These are phyloP conservation scores for Tylopilus subfusipes DNA, from an alignment of 768 basidiomycete genomes.

Conservation along the genomic window DNA sequence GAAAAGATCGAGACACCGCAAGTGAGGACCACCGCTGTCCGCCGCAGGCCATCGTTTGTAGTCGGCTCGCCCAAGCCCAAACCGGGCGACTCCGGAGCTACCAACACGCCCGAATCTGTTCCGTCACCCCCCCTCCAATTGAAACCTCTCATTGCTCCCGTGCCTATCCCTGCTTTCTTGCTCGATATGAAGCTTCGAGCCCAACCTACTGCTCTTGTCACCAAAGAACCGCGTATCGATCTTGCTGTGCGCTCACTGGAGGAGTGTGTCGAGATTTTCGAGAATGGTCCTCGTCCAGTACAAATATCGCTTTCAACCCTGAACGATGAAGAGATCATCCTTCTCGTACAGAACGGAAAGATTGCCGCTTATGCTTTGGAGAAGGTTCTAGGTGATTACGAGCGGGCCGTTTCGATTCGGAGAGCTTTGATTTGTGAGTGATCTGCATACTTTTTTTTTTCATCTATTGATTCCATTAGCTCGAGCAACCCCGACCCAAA, in stretches of 20 bases:
- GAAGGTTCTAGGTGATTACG: constrained; percentile 86
- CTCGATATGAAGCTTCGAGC: constrained; percentile 34
- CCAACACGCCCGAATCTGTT: constrained; percentile 15
- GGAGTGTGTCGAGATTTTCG: constrained; percentile 78
- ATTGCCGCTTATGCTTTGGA: constrained; percentile 94
- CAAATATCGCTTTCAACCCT: constrained; percentile 56
- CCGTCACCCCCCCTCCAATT: constrained; percentile 13
- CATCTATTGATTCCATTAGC: constrained; percentile 42
- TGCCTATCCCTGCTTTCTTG: constrained; percentile 27
- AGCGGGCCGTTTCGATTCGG: constrained; percentile 83
- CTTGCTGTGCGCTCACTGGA: constrained; percentile 52
- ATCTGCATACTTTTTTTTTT: not conserved
- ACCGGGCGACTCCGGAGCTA: constrained; percentile 12
- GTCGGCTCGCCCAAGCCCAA: constrained; percentile 24
- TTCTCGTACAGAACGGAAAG: constrained; percentile 87
- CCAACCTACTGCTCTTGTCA: constrained; percentile 16
- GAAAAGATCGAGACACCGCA: constrained; percentile 19
- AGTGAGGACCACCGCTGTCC: constrained; percentile 8
- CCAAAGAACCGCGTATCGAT: constrained; percentile 12
- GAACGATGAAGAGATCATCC: constrained; percentile 88
- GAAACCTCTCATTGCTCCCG: constrained; percentile 25
- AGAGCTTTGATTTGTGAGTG: constrained; percentile 84
- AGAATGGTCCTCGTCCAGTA: constrained; percentile 63
- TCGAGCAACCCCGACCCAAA: constrained; percentile 78
- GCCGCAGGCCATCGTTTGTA: constrained; percentile 22